Evolutionary conservation across 106 monocot genomes (phyloP).

Genomic region (Narthecium ossifragum): DNA sequence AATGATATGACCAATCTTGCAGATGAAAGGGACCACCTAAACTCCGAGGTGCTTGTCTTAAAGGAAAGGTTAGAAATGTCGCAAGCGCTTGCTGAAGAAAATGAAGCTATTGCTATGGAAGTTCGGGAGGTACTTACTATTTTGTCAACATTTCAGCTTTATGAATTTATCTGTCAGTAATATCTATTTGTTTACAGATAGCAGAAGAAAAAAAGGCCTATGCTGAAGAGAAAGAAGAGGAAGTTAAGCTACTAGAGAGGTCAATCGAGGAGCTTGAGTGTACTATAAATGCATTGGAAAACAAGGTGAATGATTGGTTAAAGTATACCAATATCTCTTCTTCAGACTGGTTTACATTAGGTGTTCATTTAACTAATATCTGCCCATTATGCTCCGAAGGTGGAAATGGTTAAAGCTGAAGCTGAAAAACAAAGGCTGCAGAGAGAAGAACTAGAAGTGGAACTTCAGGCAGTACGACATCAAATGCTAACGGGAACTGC

Average conservation of each 20-base stretch:
- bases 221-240: slow-evolving; percentile 86
- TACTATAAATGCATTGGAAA: slow-evolving; percentile 79
- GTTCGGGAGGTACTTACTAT: slow-evolving; percentile 49
- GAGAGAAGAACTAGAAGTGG: slow-evolving; percentile 70
- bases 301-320: slow-evolving; percentile 63
- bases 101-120: slow-evolving; percentile 83
- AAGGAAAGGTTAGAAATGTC: slow-evolving; percentile 70
- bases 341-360: no score
- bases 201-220: slow-evolving; percentile 50
- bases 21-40: slow-evolving; percentile 33
- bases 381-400: slow-evolving; percentile 37
- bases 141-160: background rate
- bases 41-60: slow-evolving; percentile 30
- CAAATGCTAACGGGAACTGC: slow-evolving; percentile 36
- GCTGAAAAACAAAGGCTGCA: slow-evolving; percentile 74
- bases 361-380: no score
- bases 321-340: no score
- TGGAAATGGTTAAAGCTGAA: slow-evolving; percentile 70
- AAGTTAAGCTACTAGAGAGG: slow-evolving; percentile 77
- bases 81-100: slow-evolving; percentile 71
- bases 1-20: slow-evolving; percentile 28
- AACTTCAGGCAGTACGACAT: slow-evolving; percentile 46
- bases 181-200: slow-evolving; percentile 34
- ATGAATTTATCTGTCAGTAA: background rate
- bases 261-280: slow-evolving; percentile 90